A percentile compares a stretch with the other conserved stretches of the same genome.
phyloP scores from a whole-genome alignment of 2,329 filamentous ascomycete genomes.

The Aspergillus ibericus region DNA sequence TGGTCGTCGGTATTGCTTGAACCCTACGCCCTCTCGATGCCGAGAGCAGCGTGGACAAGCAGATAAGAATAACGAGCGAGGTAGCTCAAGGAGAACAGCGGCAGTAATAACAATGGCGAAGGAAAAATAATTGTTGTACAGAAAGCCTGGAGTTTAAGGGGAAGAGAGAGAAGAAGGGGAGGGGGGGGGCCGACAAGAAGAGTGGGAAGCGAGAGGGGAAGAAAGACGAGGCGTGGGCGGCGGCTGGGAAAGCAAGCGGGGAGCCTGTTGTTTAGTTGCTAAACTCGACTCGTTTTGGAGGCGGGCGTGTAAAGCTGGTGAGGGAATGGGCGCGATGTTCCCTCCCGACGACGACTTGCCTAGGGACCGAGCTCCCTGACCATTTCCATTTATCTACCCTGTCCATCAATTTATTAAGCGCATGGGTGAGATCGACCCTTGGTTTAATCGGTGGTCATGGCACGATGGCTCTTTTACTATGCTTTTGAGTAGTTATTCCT shows the following conservation, averaged over 20 bases:
- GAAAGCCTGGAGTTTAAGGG: constrained; percentile 15
- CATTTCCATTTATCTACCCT: neutral
- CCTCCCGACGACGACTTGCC: neutral
- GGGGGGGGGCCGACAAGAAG: constrained; percentile 22
- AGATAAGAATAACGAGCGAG: constrained; percentile 28
- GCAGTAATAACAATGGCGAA: constrained; percentile 17
- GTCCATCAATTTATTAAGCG: neutral
- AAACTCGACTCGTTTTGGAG: neutral
- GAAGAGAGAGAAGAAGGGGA: constrained; percentile 17
- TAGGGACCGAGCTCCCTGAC: neutral
- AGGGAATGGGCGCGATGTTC: neutral
- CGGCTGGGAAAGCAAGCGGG: constrained; percentile 22
- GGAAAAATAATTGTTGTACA: constrained; percentile 33
- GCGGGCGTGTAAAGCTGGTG: neutral
- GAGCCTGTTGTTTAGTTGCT: constrained; percentile 5
- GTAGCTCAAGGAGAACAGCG: constrained; percentile 10
- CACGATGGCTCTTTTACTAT: neutral
- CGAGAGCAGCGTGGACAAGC: constrained; percentile 15
- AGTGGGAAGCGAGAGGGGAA: constrained; percentile 23
- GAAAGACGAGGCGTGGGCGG: constrained; percentile 14
- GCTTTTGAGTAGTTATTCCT: neutral
- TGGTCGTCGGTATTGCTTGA: constrained; percentile 11
- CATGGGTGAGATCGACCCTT: neutral
- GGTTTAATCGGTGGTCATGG: neutral
- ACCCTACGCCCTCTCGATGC: constrained; percentile 15